Base-by-base conservation (phyloP, 352 stramenopile species). In the Phytopythium aichiense region DNA sequence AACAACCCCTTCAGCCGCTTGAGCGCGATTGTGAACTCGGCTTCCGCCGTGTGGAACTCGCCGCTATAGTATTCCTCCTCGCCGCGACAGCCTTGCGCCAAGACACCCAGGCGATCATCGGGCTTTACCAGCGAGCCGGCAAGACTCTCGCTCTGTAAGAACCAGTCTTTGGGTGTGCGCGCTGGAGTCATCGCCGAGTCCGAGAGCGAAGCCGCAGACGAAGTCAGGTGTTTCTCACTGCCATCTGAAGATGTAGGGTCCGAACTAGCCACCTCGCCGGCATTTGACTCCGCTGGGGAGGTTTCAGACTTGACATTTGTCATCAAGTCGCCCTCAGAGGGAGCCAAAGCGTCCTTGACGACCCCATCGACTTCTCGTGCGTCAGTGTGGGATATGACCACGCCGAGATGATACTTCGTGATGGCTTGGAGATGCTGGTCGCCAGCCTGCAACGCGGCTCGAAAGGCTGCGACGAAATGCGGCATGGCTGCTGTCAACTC, bases 351-450 rank as follows among this genome's bases (percentile, higher is more conserved):
- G 40, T 49, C 13, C 16, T 13, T 15, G 6, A 15, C 7, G 2
- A 37, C 9, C 40, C 4, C 40, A 12, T 60, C 54, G 5, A 30
- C 20, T 4, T 42, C 40, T 7, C 23, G 25, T 4, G 25, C 16
- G 42, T 60, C 38, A 23, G 16, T 9, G 28, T 53, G 40, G 1
- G 51, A 13, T 8, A 83, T 49, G 2, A 60, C 60, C 35, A 79
- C 51, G 0, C 73, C 73, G n/a, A 88, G 56, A 60, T 86, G 76
- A 30, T 81, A 84, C 61, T 71, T 78, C 1, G 77, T 52, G 6
- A 65, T 71, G 22, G 66, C 66, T 60, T 76, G 76, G 9, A 81
- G 65, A 12, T 72, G 48, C 2, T 72, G 64, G 54, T 84, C 73
- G 12, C 66, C 64, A 2, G 43, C 64, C 12, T 62, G 54, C 9